phyloP scores from a whole-genome alignment of 2,329 filamentous ascomycete species.

The Xylariaceae sp. region DNA sequence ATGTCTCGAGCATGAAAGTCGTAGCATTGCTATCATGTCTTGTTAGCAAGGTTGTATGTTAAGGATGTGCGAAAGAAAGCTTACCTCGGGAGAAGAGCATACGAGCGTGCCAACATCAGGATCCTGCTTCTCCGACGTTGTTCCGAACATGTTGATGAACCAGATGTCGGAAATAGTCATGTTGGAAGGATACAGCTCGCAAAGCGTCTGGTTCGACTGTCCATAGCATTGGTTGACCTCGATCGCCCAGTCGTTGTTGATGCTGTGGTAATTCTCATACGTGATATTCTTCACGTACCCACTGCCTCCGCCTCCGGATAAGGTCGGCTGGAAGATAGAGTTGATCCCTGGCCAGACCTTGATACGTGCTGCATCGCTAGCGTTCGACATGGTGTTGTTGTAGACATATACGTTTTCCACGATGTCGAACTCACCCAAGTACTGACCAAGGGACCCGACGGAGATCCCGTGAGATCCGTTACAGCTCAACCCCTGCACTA shows the following conservation, averaged over 20 bases:
- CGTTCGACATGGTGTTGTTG: slow-evolving; percentile 57
- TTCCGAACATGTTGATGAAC: slow-evolving; percentile 54
- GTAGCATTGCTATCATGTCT: slow-evolving; percentile 16
- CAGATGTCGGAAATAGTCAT: slow-evolving; percentile 54
- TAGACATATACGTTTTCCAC: slow-evolving; percentile 66
- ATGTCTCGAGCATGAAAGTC: slow-evolving; percentile 18
- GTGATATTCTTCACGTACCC: slow-evolving; percentile 64
- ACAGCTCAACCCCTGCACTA: slow-evolving; percentile 64
- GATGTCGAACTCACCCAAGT: slow-evolving; percentile 59
- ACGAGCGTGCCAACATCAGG: slow-evolving; percentile 44
- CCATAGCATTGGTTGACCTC: slow-evolving; percentile 64
- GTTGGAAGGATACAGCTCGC: slow-evolving; percentile 35
- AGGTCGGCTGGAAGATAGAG: slow-evolving; percentile 53
- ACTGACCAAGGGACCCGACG: slow-evolving; percentile 69
- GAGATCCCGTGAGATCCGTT: slow-evolving; percentile 70
- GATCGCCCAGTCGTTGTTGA: slow-evolving; percentile 63
- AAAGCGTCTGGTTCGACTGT: slow-evolving; percentile 30
- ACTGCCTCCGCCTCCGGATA: slow-evolving; percentile 59
- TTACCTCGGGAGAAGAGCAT: slow-evolving; percentile 44
- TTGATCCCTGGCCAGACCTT: slow-evolving; percentile 66
- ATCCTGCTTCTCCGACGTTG: slow-evolving; percentile 42
- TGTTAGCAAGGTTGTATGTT: background rate
- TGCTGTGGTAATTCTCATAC: slow-evolving; percentile 57
- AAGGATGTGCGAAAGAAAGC: background rate
- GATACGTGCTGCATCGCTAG: slow-evolving; percentile 64